phyloP scores from a whole-genome alignment of 2,329 filamentous ascomycete species.

The Cladosporium sphaerospermum region DNA sequence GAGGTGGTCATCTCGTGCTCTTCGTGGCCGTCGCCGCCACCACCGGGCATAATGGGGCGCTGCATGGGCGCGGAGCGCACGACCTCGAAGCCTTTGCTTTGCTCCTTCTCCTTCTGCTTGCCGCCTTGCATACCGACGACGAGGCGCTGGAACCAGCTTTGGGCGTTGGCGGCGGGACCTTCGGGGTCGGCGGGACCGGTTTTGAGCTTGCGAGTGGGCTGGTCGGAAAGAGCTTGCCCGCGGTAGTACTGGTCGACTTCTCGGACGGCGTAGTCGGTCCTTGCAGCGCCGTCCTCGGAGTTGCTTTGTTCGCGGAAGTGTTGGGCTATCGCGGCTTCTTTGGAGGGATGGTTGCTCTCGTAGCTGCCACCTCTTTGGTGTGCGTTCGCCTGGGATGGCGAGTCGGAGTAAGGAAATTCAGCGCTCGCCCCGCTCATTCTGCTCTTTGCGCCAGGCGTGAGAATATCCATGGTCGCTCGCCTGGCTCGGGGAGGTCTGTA shows the following conservation, averaged over 20 bases:
- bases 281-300: constrained; percentile 46
- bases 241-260: constrained; percentile 98
- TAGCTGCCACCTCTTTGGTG: constrained; percentile 24
- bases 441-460: constrained; percentile 37
- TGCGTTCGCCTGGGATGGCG: constrained; percentile 25
- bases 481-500: constrained; percentile 77
- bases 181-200: constrained; percentile 94
- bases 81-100: constrained; percentile 89
- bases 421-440: constrained; percentile 39
- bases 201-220: constrained; percentile 75
- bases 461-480: constrained; percentile 54
- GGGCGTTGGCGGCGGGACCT: constrained; percentile 79
- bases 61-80: constrained; percentile 79
- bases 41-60: constrained; percentile 19
- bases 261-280: constrained; percentile 81
- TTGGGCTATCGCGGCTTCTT: constrained; percentile 43
- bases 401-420: constrained; percentile 39
- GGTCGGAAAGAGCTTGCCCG: constrained; percentile 76
- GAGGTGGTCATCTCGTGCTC: constrained; percentile 30
- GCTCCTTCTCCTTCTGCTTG: constrained; percentile 77
- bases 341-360: constrained; percentile 31
- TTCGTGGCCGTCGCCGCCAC: constrained; percentile 49
- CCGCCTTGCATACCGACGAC: constrained; percentile 39
- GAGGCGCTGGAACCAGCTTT: constrained; percentile 77
- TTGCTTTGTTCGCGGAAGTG: constrained; percentile 48